phyloP scores from a whole-genome alignment of 2,329 filamentous ascomycete species.

The Fonsecaea pedrosoi region DNA sequence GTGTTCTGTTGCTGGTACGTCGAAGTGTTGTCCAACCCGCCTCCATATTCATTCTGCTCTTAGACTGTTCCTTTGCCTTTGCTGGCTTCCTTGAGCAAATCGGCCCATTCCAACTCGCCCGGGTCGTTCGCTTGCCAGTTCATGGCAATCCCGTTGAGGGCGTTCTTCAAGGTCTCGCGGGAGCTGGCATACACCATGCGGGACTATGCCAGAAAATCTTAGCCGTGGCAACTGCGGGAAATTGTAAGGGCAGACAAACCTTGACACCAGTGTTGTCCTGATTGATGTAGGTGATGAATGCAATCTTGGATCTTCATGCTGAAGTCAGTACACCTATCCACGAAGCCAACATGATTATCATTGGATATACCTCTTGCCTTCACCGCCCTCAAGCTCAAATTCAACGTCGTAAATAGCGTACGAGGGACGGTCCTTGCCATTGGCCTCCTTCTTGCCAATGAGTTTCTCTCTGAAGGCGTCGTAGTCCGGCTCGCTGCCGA shows the following conservation, averaged over 20 bases:
- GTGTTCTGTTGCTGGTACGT: background rate
- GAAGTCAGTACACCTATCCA: slow-evolving; percentile 16
- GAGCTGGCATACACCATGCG: slow-evolving; percentile 61
- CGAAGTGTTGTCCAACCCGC: slow-evolving; percentile 16
- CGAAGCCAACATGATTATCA: background rate
- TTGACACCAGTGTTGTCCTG: slow-evolving; percentile 41
- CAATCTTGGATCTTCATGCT: slow-evolving; percentile 55
- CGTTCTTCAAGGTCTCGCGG: slow-evolving; percentile 56
- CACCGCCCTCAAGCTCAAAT: slow-evolving; percentile 55
- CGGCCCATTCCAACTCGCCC: slow-evolving; percentile 45
- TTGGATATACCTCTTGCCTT: slow-evolving; percentile 55
- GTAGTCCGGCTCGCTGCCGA: slow-evolving; percentile 54
- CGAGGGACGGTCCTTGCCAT: slow-evolving; percentile 54
- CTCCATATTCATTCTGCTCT: slow-evolving; percentile 3
- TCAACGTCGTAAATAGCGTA: slow-evolving; percentile 60
- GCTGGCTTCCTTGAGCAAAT: slow-evolving; percentile 44
- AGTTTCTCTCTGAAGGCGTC: slow-evolving; percentile 57
- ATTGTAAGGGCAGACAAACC: slow-evolving; percentile 26
- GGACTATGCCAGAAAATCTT: slow-evolving; percentile 43
- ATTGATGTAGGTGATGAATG: slow-evolving; percentile 54
- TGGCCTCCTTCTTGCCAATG: slow-evolving; percentile 49
- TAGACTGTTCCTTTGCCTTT: slow-evolving; percentile 42
- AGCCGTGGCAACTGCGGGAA: slow-evolving; percentile 27
- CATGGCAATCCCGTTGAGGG: slow-evolving; percentile 50
- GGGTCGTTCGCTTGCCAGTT: slow-evolving; percentile 46